Evolutionary conservation across 1,139 yeast species (phyloP).

Genomic region (Debaryomycetaceae sp.): DNA sequence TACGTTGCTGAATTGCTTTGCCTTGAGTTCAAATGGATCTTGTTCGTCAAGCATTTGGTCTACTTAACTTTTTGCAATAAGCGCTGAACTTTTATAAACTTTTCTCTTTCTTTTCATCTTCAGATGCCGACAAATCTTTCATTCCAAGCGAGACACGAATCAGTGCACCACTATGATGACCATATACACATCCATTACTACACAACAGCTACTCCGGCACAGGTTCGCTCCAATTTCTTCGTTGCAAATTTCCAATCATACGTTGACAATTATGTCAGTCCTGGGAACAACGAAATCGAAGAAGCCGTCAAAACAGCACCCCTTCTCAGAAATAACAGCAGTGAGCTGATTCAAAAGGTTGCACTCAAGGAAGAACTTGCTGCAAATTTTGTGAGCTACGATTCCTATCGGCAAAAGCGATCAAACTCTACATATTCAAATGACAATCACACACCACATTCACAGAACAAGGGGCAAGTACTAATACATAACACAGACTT

Average conservation of each 20-base stretch:
- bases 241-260: neutral
- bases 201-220: neutral
- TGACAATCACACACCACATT: neutral
- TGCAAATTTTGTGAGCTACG: conserved; percentile 6
- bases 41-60: neutral
- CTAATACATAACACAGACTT: conserved; percentile 14
- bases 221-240: neutral
- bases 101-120: neutral
- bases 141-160: neutral
- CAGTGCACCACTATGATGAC: neutral
- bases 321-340: conserved; percentile 2
- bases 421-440: neutral
- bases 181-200: neutral
- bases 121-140: neutral
- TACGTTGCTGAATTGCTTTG: neutral
- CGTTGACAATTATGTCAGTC: neutral
- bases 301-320: neutral
- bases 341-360: conserved; percentile 11
- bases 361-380: conserved; percentile 10
- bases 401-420: conserved; percentile 7
- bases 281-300: too few relatives aligned
- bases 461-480: neutral
- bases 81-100: neutral
- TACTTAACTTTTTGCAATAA: neutral
- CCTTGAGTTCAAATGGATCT: conserved; percentile 3